phyloP scores from a whole-genome alignment of 2,329 filamentous ascomycete genomes.

The Pseudocercospora musae region DNA sequence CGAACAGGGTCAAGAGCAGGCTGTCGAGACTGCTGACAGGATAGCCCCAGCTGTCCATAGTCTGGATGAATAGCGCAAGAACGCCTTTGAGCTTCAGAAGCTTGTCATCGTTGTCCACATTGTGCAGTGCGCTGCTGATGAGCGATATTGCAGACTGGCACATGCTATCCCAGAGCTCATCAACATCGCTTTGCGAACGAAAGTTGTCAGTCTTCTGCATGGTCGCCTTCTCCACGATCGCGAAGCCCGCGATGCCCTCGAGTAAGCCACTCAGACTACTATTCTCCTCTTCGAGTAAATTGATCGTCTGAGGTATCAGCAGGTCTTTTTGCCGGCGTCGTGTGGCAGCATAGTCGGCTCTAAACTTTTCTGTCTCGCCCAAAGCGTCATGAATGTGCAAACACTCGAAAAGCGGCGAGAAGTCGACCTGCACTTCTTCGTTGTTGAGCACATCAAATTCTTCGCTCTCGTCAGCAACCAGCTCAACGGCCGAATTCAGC shows the following conservation, averaged over 20 bases:
- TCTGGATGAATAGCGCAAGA: conserved; percentile 92
- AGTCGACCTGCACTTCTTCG: conserved; percentile 91
- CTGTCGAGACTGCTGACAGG: conserved; percentile 76
- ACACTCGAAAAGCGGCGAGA: conserved; percentile 89
- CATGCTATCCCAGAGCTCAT: conserved; percentile 98
- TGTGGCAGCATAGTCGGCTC: conserved; percentile 86
- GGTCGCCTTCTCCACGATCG: conserved; percentile 92
- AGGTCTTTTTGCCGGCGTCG: conserved; percentile 88
- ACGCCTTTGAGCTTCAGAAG: conserved; percentile 93
- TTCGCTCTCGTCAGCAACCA: conserved; percentile 91
- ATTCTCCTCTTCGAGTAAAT: conserved; percentile 77
- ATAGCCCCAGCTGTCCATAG: conserved; percentile 96
- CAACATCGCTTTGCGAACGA: conserved; percentile 81
- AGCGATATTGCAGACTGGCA: conserved; percentile 81
- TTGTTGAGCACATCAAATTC: conserved; percentile 96
- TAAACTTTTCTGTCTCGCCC: conserved; percentile 87
- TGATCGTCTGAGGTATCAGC: conserved; percentile 72
- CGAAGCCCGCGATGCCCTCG: conserved; percentile 92
- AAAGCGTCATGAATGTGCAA: conserved; percentile 95
- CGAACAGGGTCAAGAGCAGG: conserved; percentile 83
- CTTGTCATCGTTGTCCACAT: conserved; percentile 82
- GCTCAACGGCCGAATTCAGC: conserved; percentile 90
- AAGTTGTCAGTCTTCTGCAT: conserved; percentile 83
- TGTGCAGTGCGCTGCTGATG: conserved; percentile 72
- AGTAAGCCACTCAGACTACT: conserved; percentile 82